These are phyloP conservation scores for Porphyrellus sp. DNA, from an alignment of 1,284 basidiomycete genomes.

Conservation along the genomic window DNA sequence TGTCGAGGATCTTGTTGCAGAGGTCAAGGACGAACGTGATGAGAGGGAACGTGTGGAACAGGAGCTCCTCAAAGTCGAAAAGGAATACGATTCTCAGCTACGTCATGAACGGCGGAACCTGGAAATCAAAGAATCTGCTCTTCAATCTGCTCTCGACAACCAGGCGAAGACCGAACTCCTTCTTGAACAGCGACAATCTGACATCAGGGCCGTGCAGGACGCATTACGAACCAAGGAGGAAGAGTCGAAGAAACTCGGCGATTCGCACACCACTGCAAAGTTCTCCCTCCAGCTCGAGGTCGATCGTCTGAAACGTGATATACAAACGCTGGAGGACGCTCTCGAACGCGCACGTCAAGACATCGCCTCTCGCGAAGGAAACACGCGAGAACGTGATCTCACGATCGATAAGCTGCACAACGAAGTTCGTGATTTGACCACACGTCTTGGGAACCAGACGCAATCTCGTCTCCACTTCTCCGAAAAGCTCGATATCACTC, in stretches of 20 bases:
- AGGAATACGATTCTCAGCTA: constrained; percentile 56
- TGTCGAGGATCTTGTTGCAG: constrained; percentile 69
- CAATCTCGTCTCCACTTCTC: constrained; percentile 80
- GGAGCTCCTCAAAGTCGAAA: constrained; percentile 53
- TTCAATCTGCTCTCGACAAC: constrained; percentile 60
- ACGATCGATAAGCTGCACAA: constrained; percentile 61
- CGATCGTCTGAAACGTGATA: constrained; percentile 83
- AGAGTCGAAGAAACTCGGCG: constrained; percentile 60
- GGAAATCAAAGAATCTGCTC: constrained; percentile 64
- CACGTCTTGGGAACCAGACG: constrained; percentile 76
- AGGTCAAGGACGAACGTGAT: constrained; percentile 57
- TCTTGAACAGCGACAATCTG: constrained; percentile 65
- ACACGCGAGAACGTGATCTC: constrained; percentile 33
- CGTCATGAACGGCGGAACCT: constrained; percentile 57
- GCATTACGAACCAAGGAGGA: constrained; percentile 64
- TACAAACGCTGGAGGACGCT: constrained; percentile 80
- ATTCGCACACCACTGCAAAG: constrained; percentile 75
- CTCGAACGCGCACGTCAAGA: constrained; percentile 73
- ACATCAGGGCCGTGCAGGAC: constrained; percentile 72
- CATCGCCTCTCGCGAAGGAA: constrained; percentile 51
- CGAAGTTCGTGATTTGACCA: constrained; percentile 75
- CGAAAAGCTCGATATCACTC: constrained; percentile 80
- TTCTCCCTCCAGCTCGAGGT: constrained; percentile 90
- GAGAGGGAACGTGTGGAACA: constrained; percentile 54
- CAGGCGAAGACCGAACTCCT: constrained; percentile 59